Conservation (phyloP, 495 filamentous ascomycete species). For the Aspergillus cristatus region DNA sequence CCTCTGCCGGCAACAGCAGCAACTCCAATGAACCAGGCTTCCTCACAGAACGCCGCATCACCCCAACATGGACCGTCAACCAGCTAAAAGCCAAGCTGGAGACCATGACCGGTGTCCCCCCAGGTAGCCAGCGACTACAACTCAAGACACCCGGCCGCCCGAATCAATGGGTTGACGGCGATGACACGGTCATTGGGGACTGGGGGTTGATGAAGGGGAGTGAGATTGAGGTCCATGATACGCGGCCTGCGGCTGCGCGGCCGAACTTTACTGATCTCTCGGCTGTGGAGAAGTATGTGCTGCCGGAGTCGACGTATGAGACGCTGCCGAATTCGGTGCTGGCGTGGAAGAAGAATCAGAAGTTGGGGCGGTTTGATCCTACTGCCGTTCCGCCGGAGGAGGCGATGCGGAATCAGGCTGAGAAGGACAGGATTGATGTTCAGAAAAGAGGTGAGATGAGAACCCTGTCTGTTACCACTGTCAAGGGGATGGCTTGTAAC, state of each 20-base stretch:
- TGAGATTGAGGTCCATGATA: slow-evolving; percentile 58
- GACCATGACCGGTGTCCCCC: slow-evolving; percentile 86
- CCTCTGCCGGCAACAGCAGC: slow-evolving; percentile 53
- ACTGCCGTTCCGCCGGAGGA: slow-evolving; percentile 52
- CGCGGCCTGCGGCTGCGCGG: slow-evolving; percentile 58
- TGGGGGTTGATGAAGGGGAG: slow-evolving; percentile 33
- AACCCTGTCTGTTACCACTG: too few species aligned
- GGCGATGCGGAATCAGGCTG: slow-evolving; percentile 57
- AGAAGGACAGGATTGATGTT: slow-evolving; percentile 56
- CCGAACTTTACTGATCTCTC: slow-evolving; percentile 72
- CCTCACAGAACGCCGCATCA: slow-evolving; percentile 75
- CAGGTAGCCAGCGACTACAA: slow-evolving; percentile 60
- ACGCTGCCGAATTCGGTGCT: slow-evolving; percentile 76
- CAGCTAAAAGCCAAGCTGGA: slow-evolving; percentile 86
- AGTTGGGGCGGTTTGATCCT: slow-evolving; percentile 92
- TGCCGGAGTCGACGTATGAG: slow-evolving; percentile 76
- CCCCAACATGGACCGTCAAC: slow-evolving; percentile 82
- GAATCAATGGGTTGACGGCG: slow-evolving; percentile 32
- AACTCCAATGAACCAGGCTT: slow-evolving; percentile 64
- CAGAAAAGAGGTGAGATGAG: slow-evolving; percentile 40
- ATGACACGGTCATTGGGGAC: slow-evolving; percentile 25
- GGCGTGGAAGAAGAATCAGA: slow-evolving; percentile 85
- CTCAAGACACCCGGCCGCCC: slow-evolving; percentile 29
- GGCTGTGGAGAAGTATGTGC: slow-evolving; percentile 73
- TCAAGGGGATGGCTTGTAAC: too few species aligned